These are phyloP conservation scores for Pseudogymnoascus destructans DNA, from an alignment of 2,329 filamentous ascomycete genomes.

Conservation along the genomic window DNA sequence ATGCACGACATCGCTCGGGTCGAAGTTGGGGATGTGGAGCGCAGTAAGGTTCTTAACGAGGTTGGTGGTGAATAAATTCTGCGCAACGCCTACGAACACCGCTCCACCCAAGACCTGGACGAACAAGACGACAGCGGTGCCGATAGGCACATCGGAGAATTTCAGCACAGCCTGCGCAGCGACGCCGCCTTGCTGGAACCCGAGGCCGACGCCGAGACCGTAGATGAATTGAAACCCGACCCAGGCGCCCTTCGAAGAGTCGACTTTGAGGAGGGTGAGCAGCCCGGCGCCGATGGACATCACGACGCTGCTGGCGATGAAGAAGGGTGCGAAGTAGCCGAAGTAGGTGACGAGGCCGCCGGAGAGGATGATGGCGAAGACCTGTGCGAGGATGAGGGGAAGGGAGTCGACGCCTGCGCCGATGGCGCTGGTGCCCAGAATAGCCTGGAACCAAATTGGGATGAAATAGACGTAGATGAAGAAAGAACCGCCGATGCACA, in stretches of 20 bases:
- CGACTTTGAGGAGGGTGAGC: constrained; percentile 26
- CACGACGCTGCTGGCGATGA: constrained; percentile 18
- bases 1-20: constrained; percentile 26
- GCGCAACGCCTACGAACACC: constrained; percentile 49
- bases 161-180: constrained; percentile 38
- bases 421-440: constrained; percentile 29
- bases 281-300: constrained; percentile 30
- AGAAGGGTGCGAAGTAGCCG: constrained; percentile 22
- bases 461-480: constrained; percentile 28
- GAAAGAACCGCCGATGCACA: constrained; percentile 25
- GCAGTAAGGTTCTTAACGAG: constrained; percentile 20
- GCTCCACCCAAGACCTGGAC: constrained; percentile 54
- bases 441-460: constrained; percentile 34
- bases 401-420: constrained; percentile 28
- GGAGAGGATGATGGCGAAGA: constrained; percentile 22
- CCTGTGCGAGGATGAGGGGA: constrained; percentile 24
- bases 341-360: constrained; percentile 25
- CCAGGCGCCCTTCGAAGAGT: constrained; percentile 28
- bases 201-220: constrained; percentile 11
- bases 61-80: constrained; percentile 44
- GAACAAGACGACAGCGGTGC: constrained; percentile 42
- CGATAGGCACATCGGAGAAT: constrained; percentile 36
- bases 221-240: constrained; percentile 19
- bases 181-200: constrained; percentile 18
- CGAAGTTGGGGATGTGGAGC: constrained; percentile 20